Conservation (phyloP, 2,329 filamentous ascomycete genomes). For the Alternaria burnsii region DNA sequence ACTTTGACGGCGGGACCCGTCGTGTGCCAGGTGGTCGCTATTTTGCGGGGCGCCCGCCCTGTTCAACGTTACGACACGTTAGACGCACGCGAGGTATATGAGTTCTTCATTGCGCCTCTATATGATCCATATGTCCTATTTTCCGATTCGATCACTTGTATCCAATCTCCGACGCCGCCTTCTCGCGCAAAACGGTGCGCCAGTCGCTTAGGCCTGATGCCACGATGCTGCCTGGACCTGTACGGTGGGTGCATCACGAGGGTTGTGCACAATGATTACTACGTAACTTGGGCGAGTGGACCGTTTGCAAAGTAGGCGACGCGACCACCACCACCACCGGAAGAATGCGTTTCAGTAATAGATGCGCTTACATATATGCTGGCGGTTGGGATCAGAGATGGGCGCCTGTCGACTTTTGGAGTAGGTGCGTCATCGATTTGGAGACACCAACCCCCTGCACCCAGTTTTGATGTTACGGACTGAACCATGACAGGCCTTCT, state of each 20-base stretch:
- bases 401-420: not conserved
- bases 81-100: constrained; percentile 20
- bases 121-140: constrained; percentile 11
- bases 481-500: constrained; percentile 6
- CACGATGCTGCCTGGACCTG: constrained; percentile 1
- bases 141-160: constrained; percentile 19
- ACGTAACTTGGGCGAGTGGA: not conserved
- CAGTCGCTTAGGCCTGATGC: constrained; percentile 18
- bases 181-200: constrained; percentile 20
- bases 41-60: constrained; percentile 19
- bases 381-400: not conserved
- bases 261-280: constrained; percentile 7
- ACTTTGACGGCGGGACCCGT: constrained; percentile 1
- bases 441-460: constrained; percentile 3
- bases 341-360: constrained; percentile 9
- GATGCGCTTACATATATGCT: constrained; percentile 1
- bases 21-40: not conserved
- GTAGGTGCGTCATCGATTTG: constrained; percentile 2
- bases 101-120: constrained; percentile 12
- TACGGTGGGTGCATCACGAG: constrained; percentile 11
- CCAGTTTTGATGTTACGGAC: constrained; percentile 1
- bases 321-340: constrained; percentile 6
- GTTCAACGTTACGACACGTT: not conserved
- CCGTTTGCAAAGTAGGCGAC: not conserved
- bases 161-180: constrained; percentile 20